Base-by-base conservation (phyloP, 2,329 filamentous ascomycete genomes). In the Fusarium circinatum region DNA sequence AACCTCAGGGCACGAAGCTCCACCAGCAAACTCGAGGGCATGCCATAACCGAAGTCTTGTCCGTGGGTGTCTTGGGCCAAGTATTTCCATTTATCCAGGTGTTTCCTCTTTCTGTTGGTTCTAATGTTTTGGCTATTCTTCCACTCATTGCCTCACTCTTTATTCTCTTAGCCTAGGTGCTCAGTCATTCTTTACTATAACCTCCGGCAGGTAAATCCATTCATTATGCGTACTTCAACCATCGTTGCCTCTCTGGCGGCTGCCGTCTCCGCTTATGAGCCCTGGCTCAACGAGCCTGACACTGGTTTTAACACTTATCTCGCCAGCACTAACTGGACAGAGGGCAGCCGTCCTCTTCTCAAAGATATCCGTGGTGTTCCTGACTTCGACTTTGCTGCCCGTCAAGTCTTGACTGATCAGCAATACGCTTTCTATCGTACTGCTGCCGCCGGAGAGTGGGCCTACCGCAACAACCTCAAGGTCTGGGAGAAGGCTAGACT, bases 401-500 rank as follows among this genome's bases (percentile, higher is more conserved):
- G 84, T 18, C 82, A 84, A 62, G 79, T 82, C 69, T 79, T 87
- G 71, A 82, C 82, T 59, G 76, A 75, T 36, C 80, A 82, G 28
- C 75, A 83, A 34, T 88, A 86, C 68, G 83, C 85, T 20, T 88
- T 86, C 79, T 87, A 87, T 79, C 83, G 86, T 34, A 85, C 83
- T 63, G 86, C 83, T 22, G 84, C 85, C 13, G 86, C 83, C 8
- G 85, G 85, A 52, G 86, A 88, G 75, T 88, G 84, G 85, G 74
- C 83, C 1, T 88, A 88, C 81, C 82, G 85, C 54, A 85, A 87
- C 79, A 87, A 88, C 76, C 81, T 88, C 11, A 85, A 87, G 62
- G 82, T 86, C 45, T 88, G 82, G 82, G 78, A 82, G 42, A 84
- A 85, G 66, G 84, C 84, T 59, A 81, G 82, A 45, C 78, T 87